Evolutionary conservation across 805 yeast genomes (phyloP).

Genomic region (Ogataea paradorogensis): DNA sequence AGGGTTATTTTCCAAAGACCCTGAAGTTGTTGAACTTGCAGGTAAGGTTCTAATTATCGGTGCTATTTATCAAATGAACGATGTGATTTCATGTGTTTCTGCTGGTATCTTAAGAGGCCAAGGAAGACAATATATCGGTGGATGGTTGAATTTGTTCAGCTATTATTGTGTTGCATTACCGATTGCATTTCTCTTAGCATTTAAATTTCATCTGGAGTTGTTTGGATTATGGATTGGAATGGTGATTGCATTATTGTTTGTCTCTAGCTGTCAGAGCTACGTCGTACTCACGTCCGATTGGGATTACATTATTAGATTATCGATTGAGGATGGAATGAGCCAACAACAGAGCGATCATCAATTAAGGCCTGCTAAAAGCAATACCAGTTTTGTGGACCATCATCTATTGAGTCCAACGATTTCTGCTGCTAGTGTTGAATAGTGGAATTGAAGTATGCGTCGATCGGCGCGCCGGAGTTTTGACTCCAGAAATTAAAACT

Average conservation of each 20-base stretch:
- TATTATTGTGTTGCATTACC: conserved; percentile 67
- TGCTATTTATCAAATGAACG: conserved; percentile 68
- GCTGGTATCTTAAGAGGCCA: conserved; percentile 80
- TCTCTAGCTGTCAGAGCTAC: conserved; percentile 43
- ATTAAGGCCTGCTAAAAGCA: conserved; percentile 16
- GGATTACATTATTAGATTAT: conserved; percentile 24
- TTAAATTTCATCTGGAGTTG: conserved; percentile 46
- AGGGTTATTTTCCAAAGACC: conserved; percentile 57
- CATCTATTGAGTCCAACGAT: conserved; percentile 28
- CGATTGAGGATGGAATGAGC: conserved; percentile 28
- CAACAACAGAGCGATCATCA: conserved; percentile 5
- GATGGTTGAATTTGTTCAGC: conserved; percentile 52
- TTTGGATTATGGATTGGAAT: conserved; percentile 65
- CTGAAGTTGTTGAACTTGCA: conserved; percentile 51
- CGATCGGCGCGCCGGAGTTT: conserved; percentile 14
- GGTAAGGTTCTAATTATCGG: conserved; percentile 55
- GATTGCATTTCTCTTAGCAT: conserved; percentile 51
- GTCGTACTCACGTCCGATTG: conserved; percentile 29
- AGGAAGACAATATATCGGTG: conserved; percentile 67
- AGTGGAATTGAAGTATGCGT: not conserved
- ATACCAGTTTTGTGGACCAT: conserved; percentile 26
- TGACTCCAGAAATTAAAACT: not conserved
- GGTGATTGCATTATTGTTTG: conserved; percentile 34
- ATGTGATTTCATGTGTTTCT: conserved; percentile 65
- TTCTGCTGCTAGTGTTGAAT: conserved; percentile 11